Conservation (phyloP, 2,329 filamentous ascomycete species). For the Alternaria infectoria region DNA sequence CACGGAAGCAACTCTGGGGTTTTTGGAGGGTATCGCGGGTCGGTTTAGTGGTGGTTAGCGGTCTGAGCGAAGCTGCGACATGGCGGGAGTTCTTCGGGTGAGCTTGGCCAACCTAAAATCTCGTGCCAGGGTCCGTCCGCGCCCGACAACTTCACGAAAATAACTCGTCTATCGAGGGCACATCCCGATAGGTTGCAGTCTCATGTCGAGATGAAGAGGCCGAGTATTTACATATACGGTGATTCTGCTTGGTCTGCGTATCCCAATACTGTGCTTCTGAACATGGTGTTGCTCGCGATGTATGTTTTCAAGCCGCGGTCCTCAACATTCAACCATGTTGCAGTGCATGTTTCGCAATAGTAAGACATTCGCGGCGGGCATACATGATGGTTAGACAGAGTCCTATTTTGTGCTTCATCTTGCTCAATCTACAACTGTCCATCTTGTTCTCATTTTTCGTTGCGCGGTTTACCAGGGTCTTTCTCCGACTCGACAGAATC, state of each 20-base stretch:
- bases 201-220: not conserved
- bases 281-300: not conserved
- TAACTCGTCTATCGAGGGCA: constrained; percentile 10
- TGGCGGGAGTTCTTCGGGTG: constrained; percentile 26
- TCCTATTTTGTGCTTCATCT: not conserved
- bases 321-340: not conserved
- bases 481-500: not conserved
- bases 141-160: constrained; percentile 24
- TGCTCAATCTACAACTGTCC: not conserved
- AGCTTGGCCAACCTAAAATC: constrained; percentile 28
- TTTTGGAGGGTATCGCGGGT: constrained; percentile 18
- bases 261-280: not conserved
- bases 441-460: not conserved
- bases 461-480: not conserved
- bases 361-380: not conserved
- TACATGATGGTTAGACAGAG: not conserved
- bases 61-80: constrained; percentile 31
- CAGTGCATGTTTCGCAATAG: not conserved
- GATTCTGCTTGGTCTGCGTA: not conserved
- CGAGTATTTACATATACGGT: accelerated
- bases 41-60: constrained; percentile 25
- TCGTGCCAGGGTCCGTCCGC: constrained; percentile 16
- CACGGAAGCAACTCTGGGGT: constrained; percentile 33
- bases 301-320: not conserved
- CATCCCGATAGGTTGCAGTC: not conserved